A percentile compares a stretch with the other conserved stretches of the same genome.
phyloP scores from a whole-genome alignment of 2,329 filamentous ascomycete species.

The Alternaria brassicae region DNA sequence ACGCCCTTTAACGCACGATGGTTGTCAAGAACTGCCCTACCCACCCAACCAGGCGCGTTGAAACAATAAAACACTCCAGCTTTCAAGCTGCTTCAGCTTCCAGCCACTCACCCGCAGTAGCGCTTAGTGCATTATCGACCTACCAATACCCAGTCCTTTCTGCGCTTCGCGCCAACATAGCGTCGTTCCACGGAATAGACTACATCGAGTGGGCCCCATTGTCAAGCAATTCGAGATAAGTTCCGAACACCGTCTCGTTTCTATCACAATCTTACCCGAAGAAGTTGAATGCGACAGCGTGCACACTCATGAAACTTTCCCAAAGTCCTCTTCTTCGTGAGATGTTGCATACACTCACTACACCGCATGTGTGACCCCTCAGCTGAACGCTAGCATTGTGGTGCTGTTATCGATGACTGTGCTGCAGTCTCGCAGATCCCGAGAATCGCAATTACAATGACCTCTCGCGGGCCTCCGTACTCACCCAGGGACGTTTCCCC shows the following conservation, averaged over 20 bases:
- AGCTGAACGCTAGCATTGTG: constrained; percentile 4
- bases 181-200: not conserved
- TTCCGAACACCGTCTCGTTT: not conserved
- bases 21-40: not conserved
- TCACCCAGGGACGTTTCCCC: constrained; percentile 38
- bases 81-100: not conserved
- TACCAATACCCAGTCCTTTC: not conserved
- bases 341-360: not conserved
- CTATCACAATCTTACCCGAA: not conserved
- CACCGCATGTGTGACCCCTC: constrained; percentile 5
- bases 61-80: not conserved
- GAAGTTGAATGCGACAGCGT: not conserved
- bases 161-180: not conserved
- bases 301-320: not conserved
- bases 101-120: constrained; percentile 3
- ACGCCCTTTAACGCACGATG: not conserved
- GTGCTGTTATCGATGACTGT: constrained; percentile 4
- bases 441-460: constrained; percentile 25
- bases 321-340: not conserved
- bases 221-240: not conserved
- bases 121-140: constrained; percentile 1
- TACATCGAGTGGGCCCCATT: not conserved
- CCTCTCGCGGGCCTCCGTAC: constrained; percentile 26
- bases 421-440: not conserved
- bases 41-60: not conserved